Conservation (phyloP, 148 eudicot genomes). For the Silene latifolia region DNA sequence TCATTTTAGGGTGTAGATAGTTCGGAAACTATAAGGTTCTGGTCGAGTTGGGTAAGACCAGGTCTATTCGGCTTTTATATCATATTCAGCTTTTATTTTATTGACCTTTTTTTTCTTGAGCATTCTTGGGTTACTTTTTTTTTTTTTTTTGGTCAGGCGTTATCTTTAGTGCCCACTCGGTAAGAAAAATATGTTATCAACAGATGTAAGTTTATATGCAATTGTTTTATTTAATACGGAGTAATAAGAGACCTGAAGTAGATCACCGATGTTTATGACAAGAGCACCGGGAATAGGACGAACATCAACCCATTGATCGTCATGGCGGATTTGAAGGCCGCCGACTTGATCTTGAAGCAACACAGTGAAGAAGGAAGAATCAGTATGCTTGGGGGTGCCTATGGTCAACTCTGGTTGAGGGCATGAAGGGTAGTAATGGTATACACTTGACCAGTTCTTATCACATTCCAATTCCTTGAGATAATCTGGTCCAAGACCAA, state of each 20-base stretch:
- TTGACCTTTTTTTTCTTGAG: no score
- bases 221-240: no score
- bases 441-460: constrained; percentile 31
- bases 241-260: constrained; percentile 31
- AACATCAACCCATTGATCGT: constrained; percentile 39
- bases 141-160: no score
- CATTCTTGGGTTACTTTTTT: no score
- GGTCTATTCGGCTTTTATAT: no score
- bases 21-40: no score
- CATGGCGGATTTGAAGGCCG: constrained; percentile 36
- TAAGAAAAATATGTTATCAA: no score
- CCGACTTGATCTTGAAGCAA: constrained; percentile 37
- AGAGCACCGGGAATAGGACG: constrained; percentile 23
- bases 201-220: no score
- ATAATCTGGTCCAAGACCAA: constrained; percentile 30
- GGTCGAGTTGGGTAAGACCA: no score
- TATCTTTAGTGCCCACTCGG: no score
- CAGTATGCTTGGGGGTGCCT: constrained; percentile 32
- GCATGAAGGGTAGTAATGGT: constrained; percentile 14
- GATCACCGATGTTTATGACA: constrained; percentile 47
- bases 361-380: constrained; percentile 33
- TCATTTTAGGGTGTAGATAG: no score
- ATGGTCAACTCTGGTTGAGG: constrained; percentile 17
- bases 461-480: constrained; percentile 31
- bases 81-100: no score